Evolutionary conservation across 129 eudicot genomes (phyloP).

Genomic region (Escallonia rubra): DNA sequence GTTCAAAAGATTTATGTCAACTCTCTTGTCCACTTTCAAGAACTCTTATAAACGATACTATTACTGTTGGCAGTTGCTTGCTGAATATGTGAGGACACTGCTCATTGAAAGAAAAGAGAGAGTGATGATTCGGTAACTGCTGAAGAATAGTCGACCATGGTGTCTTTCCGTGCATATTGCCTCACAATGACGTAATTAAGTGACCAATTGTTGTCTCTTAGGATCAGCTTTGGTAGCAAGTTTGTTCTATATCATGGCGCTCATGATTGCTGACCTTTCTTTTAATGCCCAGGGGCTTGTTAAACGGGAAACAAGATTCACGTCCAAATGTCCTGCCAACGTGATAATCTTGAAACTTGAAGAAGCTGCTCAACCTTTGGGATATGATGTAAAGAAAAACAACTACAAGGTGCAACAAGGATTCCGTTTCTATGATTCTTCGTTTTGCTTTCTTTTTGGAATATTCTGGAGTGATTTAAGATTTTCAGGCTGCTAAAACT

Average conservation of each 20-base stretch:
- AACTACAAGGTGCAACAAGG: conserved; percentile 32
- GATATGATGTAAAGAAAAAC: conserved; percentile 49
- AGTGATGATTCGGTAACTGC: too few species aligned
- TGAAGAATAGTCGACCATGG: too few species aligned
- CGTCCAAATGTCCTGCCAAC: conserved; percentile 38
- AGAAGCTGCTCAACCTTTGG: conserved; percentile 47
- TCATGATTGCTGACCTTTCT: too few species aligned
- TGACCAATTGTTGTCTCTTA: too few species aligned
- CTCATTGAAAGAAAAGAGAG: too few species aligned
- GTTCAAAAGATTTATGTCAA: background rate
- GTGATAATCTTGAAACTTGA: conserved; percentile 44
- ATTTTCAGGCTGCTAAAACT: background rate
- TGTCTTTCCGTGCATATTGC: too few species aligned
- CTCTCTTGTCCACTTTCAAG: background rate
- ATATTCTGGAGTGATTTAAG: background rate
- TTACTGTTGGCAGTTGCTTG: background rate
- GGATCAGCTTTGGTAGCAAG: too few species aligned
- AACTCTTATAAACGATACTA: background rate
- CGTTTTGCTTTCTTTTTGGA: too few species aligned
- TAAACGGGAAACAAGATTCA: conserved; percentile 54
- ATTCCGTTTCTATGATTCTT: too few species aligned
- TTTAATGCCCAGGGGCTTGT: conserved; percentile 30
- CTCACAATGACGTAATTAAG: too few species aligned
- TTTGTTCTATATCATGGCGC: too few species aligned
- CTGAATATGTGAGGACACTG: too few species aligned